Evolutionary conservation across 176 grass and related monocot species (phyloP), one percentile per base, ranked within the genome.

Genomic region (Canna indica): DNA sequence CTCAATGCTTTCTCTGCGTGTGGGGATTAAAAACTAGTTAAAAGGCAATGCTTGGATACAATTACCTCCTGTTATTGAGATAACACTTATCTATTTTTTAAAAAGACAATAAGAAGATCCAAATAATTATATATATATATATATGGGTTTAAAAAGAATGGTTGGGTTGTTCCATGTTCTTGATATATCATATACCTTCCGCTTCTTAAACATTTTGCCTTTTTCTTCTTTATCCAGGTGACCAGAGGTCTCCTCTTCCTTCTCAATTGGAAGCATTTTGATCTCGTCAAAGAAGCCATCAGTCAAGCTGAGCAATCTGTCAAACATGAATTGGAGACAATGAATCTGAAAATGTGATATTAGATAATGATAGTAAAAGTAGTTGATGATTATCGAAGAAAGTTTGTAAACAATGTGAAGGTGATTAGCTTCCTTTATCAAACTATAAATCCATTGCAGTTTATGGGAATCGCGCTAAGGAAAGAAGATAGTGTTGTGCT

Each of bases 241-340:
- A 44, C 26, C 57, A 31, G 56, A 60, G 72, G 57, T 33, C 64
- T 38, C 63, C 17, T 52, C 73, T 73, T 77, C 83, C 25, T 75
- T 76, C 68, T 80, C 73, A 16, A 76, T 32, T 68, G 83, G 73
- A 60, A 85, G 54, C 78, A 80, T 85, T 80, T 58, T 62, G 76
- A 85, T 79, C 14, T 85, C 82, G 45, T 85, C 78, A 73, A 42
- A 69, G 67, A 85, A 85, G 17, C 83, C 41, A 45, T 85, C 77
- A 6, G 77, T 69, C 67, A 73, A 63, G 16, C 83, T 78, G 42
- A 77, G 77, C 73, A 85, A 85, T 69, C 83, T 81, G 59, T 68
- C 62, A 42, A 68, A 68, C n/a, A n/a, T n/a, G n/a, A n/a, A n/a
- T n/a, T n/a, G n/a, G n/a, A n/a, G n/a, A n/a, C n/a, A 68, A 68